A percentile compares a stretch with the other conserved stretches of the same genome.
These are phyloP conservation scores for Lithohypha guttulata DNA, from an alignment of 2,329 filamentous ascomycete species.

Conservation along the genomic window DNA sequence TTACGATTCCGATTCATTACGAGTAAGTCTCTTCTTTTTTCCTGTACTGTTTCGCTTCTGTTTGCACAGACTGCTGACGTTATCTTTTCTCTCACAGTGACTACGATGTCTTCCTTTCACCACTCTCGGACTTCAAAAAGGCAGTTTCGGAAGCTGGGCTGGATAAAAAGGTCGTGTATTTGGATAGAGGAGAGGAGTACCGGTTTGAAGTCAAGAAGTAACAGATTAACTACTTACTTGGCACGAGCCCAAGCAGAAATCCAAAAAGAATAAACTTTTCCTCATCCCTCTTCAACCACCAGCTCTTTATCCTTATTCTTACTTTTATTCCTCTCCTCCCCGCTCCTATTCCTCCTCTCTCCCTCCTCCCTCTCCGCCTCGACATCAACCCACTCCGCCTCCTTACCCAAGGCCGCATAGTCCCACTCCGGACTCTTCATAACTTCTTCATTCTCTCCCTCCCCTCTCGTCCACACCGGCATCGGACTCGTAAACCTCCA, in stretches of 20 bases:
- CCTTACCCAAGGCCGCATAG: slow-evolving; percentile 23
- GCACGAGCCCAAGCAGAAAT: too few relatives aligned
- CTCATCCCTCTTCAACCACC: not conserved
- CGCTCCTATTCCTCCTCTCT: slow-evolving; percentile 6
- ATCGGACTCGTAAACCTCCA: slow-evolving; percentile 84
- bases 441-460: slow-evolving; percentile 60
- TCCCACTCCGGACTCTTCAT: slow-evolving; percentile 42
- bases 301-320: slow-evolving; percentile 14
- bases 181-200: slow-evolving; percentile 50
- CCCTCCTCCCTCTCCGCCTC: slow-evolving; percentile 23
- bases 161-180: slow-evolving; percentile 45
- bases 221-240: too few relatives aligned
- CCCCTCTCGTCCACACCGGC: slow-evolving; percentile 73
- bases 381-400: slow-evolving; percentile 29
- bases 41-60: slow-evolving; percentile 34
- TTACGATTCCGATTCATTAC: slow-evolving; percentile 55
- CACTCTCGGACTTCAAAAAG: slow-evolving; percentile 50
- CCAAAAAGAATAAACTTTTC: not conserved
- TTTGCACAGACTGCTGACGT: too few relatives aligned
- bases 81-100: too few relatives aligned
- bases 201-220: slow-evolving; percentile 38
- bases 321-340: slow-evolving; percentile 17
- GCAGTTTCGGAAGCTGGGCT: slow-evolving; percentile 44
- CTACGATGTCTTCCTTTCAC: too few relatives aligned
- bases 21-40: slow-evolving; percentile 31